Percentiles rank a stretch among this genome's conserved stretches.
These are phyloP conservation scores for Penicillium verhagenii DNA, from an alignment of 495 filamentous ascomycete genomes.

Conservation along the genomic window DNA sequence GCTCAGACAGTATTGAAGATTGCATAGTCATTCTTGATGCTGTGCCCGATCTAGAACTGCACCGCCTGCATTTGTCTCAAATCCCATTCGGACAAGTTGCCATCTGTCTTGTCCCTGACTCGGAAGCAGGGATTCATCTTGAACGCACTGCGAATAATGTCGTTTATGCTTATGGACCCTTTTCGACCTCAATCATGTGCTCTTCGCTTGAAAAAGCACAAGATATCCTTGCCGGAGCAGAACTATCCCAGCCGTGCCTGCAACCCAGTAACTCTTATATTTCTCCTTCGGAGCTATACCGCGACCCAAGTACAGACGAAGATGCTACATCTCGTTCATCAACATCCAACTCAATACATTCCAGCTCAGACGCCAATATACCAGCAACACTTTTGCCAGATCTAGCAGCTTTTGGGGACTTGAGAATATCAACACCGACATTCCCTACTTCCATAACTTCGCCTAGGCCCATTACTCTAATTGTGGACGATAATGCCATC, in stretches of 20 bases:
- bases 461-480: constrained; percentile 2
- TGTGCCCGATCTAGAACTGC: constrained; percentile 1
- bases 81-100: constrained; percentile 7
- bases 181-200: background rate
- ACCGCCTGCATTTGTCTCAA: background rate
- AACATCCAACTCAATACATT: background rate
- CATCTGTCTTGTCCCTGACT: constrained; percentile 13
- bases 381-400: background rate
- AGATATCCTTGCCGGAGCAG: background rate
- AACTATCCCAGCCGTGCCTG: background rate
- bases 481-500: constrained; percentile 18
- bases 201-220: background rate
- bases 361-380: background rate
- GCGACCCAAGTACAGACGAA: background rate
- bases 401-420: background rate
- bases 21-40: constrained; percentile 9
- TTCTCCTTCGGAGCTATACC: background rate
- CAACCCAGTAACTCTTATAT: background rate
- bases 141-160: constrained; percentile 1
- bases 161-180: background rate
- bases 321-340: background rate
- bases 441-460: background rate
- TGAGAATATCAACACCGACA: background rate
- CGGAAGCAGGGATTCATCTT: background rate
- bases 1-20: background rate